A percentile compares a stretch with the other conserved stretches of the same genome.
Conservation (phyloP, 805 yeast genomes). For the Candida glaebosa region DNA sequence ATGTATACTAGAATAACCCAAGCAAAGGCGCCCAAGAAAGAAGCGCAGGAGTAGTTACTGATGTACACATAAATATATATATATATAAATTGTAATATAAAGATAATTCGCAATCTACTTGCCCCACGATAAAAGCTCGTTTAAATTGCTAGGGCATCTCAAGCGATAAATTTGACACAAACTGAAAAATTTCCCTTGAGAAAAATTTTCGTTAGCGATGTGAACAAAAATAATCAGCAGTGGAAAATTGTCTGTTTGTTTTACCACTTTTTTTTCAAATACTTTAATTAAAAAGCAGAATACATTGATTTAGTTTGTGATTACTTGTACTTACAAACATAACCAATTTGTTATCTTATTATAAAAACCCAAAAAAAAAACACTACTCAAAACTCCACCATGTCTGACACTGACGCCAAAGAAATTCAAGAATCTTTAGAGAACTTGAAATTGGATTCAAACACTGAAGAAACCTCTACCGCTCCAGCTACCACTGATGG, state of each 20-base stretch:
- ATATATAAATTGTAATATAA: not conserved
- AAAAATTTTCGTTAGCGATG: slow-evolving; percentile 1
- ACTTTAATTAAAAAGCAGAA: not conserved
- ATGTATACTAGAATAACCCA: slow-evolving; percentile 63
- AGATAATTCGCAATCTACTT: not conserved
- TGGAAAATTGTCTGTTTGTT: too few relatives aligned
- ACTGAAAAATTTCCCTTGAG: not conserved
- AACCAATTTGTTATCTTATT: not conserved
- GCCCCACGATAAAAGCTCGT: not conserved
- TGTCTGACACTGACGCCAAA: slow-evolving; percentile 36
- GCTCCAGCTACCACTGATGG: slow-evolving; percentile 26
- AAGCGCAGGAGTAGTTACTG: not conserved
- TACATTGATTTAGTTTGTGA: not conserved
- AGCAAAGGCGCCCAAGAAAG: slow-evolving; percentile 1
- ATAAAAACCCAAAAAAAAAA: slow-evolving; percentile 4
- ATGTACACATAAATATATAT: too few relatives aligned
- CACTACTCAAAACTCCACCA: slow-evolving; percentile 6
- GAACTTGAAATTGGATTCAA: slow-evolving; percentile 41
- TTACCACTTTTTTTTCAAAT: not conserved
- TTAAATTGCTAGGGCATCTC: not conserved
- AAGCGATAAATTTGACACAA: not conserved
- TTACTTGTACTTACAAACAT: not conserved
- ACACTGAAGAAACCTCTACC: slow-evolving; percentile 25
- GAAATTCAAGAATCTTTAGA: slow-evolving; percentile 47
- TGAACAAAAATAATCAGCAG: not conserved